Evolutionary conservation across 805 yeast species (phyloP).

Genomic region (Ogataea neopini): DNA sequence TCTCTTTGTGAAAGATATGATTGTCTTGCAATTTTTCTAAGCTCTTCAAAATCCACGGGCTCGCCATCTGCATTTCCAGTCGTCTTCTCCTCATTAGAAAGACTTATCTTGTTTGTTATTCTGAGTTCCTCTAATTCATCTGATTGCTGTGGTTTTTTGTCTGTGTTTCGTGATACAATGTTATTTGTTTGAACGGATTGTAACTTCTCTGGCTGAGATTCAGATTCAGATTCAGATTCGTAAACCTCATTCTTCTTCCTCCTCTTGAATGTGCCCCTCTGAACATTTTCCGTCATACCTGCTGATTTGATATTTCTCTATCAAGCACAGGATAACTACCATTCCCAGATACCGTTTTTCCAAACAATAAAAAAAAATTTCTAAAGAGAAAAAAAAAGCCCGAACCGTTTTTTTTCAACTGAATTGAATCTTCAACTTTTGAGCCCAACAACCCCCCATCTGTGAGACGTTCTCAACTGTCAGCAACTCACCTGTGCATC

Average conservation of each 20-base stretch:
- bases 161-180: not conserved
- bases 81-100: constrained; percentile 3
- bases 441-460: not conserved
- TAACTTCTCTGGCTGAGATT: not conserved
- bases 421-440: not conserved
- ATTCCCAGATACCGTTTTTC: no score
- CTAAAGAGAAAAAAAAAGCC: not conserved
- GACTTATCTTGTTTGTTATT: constrained; percentile 1
- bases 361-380: not conserved
- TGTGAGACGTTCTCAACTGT: not conserved
- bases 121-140: not conserved
- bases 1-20: constrained; percentile 50
- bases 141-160: not conserved
- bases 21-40: constrained; percentile 51
- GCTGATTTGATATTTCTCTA: not conserved
- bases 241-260: constrained; percentile 13
- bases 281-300: constrained; percentile 3
- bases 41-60: constrained; percentile 23
- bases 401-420: not conserved
- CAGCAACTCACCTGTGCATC: not conserved
- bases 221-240: constrained; percentile 10
- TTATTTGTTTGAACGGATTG: not conserved
- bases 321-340: not conserved
- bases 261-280: constrained; percentile 24
- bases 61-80: not conserved